phyloP scores from a whole-genome alignment of 805 yeast species.

The Torulaspora indica region DNA sequence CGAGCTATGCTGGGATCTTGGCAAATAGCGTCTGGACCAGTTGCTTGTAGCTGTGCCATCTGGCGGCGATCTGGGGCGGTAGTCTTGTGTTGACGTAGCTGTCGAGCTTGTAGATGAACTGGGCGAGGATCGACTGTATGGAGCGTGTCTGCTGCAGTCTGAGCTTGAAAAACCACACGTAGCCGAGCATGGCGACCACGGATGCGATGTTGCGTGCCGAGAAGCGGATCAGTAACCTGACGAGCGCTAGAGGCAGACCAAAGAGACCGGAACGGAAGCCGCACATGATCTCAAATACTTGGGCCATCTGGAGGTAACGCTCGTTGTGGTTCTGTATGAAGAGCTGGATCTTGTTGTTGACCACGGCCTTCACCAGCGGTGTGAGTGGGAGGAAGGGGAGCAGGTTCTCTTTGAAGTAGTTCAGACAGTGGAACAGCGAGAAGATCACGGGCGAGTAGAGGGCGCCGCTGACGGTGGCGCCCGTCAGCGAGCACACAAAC shows the following conservation, averaged over 20 bases:
- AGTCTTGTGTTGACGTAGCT: slow-evolving; percentile 35
- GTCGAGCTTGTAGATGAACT: slow-evolving; percentile 43
- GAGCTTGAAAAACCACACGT: slow-evolving; percentile 53
- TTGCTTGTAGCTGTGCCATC: slow-evolving; percentile 24
- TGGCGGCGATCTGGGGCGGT: slow-evolving; percentile 37
- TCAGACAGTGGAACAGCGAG: slow-evolving; percentile 60
- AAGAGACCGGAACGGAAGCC: slow-evolving; percentile 39
- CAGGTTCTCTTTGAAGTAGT: slow-evolving; percentile 51
- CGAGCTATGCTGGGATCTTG: slow-evolving; percentile 16
- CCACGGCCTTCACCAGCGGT: slow-evolving; percentile 25
- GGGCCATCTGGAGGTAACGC: slow-evolving; percentile 42
- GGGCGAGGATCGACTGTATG: slow-evolving; percentile 47
- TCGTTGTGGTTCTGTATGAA: slow-evolving; percentile 42
- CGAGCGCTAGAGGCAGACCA: slow-evolving; percentile 40
- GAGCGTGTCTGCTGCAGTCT: slow-evolving; percentile 55
- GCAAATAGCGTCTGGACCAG: slow-evolving; percentile 18
- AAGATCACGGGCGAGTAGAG: slow-evolving; percentile 58
- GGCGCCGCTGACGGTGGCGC: slow-evolving; percentile 43
- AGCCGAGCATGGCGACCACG: slow-evolving; percentile 41
- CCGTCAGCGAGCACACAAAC: slow-evolving; percentile 43
- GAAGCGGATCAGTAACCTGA: slow-evolving; percentile 32
- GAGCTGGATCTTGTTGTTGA: slow-evolving; percentile 30
- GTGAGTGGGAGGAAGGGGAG: slow-evolving; percentile 46
- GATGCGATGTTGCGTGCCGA: slow-evolving; percentile 21
- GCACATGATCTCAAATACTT: slow-evolving; percentile 45